Evolutionary conservation across 768 basidiomycete genomes (phyloP).

Genomic region (Tubosaeta sp.): DNA sequence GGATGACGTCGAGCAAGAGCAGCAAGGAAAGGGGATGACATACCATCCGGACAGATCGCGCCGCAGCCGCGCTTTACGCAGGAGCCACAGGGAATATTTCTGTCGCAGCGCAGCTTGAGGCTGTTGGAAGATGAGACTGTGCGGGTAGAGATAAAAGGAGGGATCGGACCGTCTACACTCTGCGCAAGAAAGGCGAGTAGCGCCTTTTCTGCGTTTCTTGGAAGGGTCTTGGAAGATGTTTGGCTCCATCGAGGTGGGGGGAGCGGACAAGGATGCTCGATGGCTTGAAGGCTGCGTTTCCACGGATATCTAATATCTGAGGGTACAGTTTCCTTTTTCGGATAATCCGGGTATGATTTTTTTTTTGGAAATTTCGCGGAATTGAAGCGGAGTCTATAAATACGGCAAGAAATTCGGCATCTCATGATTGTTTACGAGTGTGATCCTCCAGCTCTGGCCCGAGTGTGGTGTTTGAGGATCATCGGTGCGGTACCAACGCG

Average conservation of each 20-base stretch:
- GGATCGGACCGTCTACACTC: conserved; percentile 65
- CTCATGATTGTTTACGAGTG: neutral
- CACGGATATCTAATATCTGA: conserved; percentile 13
- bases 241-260: conserved; percentile 20
- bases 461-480: neutral
- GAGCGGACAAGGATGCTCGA: conserved; percentile 6
- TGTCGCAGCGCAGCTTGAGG: conserved; percentile 52
- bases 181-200: conserved; percentile 73
- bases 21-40: conserved; percentile 22
- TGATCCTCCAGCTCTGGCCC: neutral
- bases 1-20: conserved; percentile 21
- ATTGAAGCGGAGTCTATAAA: conserved; percentile 13
- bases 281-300: conserved; percentile 9
- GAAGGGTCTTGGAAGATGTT: conserved; percentile 29
- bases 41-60: conserved; percentile 78
- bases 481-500: no score
- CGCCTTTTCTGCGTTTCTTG: conserved; percentile 66
- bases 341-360: conserved; percentile 17
- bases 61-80: conserved; percentile 79
- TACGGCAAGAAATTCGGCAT: conserved; percentile 7
- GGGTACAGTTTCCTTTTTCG: conserved; percentile 17
- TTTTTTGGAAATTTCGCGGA: conserved; percentile 19
- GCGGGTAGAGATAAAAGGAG: neutral
- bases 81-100: conserved; percentile 71
- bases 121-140: conserved; percentile 5